Conservation (phyloP, 345 rosid genomes). For the Syzygium aromaticum region DNA sequence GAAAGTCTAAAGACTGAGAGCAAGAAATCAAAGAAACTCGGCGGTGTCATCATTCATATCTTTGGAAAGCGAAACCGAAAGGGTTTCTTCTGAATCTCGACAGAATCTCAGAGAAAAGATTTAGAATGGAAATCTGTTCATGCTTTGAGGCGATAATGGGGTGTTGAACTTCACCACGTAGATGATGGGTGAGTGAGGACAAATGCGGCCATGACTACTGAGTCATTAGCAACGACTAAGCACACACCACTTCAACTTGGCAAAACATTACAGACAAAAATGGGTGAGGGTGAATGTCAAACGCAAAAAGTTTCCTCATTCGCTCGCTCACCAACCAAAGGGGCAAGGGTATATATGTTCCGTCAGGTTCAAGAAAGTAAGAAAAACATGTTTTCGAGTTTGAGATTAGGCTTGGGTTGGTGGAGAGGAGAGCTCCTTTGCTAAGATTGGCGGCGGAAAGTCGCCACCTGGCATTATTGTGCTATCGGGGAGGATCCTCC, state of each 20-base stretch:
- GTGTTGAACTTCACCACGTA: background rate
- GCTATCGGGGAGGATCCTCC: background rate
- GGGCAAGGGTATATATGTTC: background rate
- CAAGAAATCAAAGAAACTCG: background rate
- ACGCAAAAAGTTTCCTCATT: no score
- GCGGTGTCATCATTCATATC: background rate
- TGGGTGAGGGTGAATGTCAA: background rate
- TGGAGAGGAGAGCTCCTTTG: background rate
- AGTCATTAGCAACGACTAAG: no score
- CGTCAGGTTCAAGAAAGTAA: background rate
- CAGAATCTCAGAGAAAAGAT: background rate
- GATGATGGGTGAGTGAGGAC: background rate
- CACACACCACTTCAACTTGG: background rate
- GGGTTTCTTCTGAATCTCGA: background rate
- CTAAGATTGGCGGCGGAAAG: background rate
- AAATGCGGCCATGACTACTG: background rate
- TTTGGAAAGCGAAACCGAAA: background rate
- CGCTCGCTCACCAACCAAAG: no score
- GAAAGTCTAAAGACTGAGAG: background rate
- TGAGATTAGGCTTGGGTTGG: background rate
- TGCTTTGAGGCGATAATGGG: background rate
- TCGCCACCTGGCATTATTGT: background rate
- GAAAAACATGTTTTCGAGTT: background rate
- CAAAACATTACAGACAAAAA: background rate
- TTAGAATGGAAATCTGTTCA: background rate